Base-by-base conservation (phyloP, 2,329 filamentous ascomycete genomes). In the Metarhizium guizhouense region DNA sequence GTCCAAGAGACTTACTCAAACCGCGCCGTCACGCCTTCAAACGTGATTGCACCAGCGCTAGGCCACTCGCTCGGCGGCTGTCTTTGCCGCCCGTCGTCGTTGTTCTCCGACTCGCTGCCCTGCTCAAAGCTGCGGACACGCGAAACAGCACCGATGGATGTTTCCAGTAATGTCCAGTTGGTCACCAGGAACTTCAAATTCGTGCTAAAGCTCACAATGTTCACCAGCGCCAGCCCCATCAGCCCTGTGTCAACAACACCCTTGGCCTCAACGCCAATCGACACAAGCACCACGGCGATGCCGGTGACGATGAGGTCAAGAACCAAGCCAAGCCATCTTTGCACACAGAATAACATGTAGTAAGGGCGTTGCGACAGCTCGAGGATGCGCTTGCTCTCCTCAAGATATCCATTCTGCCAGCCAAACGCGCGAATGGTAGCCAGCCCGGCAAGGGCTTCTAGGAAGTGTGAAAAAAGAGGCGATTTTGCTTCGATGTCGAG, bases 321-420 rank as follows among this genome's bases (percentile, higher is more conserved):
- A 2, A 76, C 74, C 4, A 81, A 63, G 0, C 67, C 72, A 1
- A 80, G 65, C 76, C 77, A 81, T 20, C 73, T 67, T 57, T 80
- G 77, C 10, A 80, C 73, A 20, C 72, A 72, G 53, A 70, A 74
- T 11, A 79, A 69, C 8, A 78, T 64, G 56, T 81, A 68, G 7
- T 59, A 64, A 0, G 65, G 67, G 20, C 59, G 52, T 45, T 69
- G 67, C 0, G 63, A 68, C 3, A 52, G 49, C 51, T 61, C 76
- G 6, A 81, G 67, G 51, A 60, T 47, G 30, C 36, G 48, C 20
- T 38, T 38, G 32, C 60, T 58, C 7, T 59, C 58, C 8, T 58
- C 40, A 6, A 55, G 53, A 29, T 61, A 66, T 1, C 58, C 38
- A 0, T 13, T 29, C 20, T 57, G 30, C 64, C 63, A 68, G 20